A percentile compares a stretch with the other conserved stretches of the same genome.
Conservation (phyloP, 2,329 filamentous ascomycete species). For the Calonectria henricotiae region DNA sequence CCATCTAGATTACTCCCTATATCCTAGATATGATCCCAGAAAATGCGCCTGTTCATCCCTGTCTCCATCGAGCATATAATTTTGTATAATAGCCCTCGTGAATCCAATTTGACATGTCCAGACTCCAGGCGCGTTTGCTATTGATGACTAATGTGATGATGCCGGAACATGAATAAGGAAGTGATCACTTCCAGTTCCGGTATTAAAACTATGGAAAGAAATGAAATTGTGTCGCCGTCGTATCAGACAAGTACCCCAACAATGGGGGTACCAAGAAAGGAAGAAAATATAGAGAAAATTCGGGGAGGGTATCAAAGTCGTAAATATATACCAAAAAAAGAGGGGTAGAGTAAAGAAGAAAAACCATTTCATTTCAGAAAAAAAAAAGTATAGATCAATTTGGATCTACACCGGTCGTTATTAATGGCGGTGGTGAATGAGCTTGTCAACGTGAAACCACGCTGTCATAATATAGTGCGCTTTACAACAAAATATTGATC, state of each 20-base stretch:
- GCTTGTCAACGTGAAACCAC: slow-evolving; percentile 3
- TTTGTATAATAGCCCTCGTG: background rate
- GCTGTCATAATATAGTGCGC: background rate
- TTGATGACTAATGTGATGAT: slow-evolving; percentile 1
- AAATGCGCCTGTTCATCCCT: background rate
- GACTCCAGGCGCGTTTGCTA: background rate
- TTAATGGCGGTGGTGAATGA: slow-evolving; percentile 41
- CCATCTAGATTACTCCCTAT: background rate
- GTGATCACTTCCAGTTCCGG: slow-evolving; percentile 19
- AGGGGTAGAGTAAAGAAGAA: background rate
- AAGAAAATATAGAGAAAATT: slow-evolving; percentile 27
- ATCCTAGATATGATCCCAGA: background rate
- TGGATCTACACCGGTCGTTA: slow-evolving; percentile 38
- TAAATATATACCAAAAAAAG: slow-evolving; percentile 44
- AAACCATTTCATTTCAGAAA: slow-evolving; percentile 42
- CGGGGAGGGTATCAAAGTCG: slow-evolving; percentile 52
- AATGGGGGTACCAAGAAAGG: slow-evolving; percentile 12
- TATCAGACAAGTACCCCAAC: slow-evolving; percentile 17
- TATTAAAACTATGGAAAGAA: slow-evolving; percentile 41
- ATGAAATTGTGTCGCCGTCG: slow-evolving; percentile 26
- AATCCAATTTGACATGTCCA: slow-evolving; percentile 5
- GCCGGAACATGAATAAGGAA: slow-evolving; percentile 5
- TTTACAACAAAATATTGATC: slow-evolving; percentile 45
- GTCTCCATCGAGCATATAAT: background rate
- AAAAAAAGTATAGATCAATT: slow-evolving; percentile 35